phyloP scores from a whole-genome alignment of 2,329 filamentous ascomycete genomes.

The Blumeria graminis region DNA sequence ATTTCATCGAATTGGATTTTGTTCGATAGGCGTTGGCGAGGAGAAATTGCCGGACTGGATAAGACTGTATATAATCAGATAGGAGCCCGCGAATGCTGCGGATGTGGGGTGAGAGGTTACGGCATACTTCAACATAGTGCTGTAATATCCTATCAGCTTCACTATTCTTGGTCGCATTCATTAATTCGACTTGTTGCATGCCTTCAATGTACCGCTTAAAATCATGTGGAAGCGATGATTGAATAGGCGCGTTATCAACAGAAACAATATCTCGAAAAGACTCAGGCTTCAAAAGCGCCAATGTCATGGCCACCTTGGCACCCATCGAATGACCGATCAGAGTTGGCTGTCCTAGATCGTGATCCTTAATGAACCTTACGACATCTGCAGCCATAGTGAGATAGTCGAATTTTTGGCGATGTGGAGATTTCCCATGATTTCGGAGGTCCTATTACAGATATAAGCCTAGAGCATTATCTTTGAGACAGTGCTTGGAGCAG shows the following conservation, averaged over 20 bases:
- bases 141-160: slow-evolving; percentile 63
- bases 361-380: slow-evolving; percentile 47
- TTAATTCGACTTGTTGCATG: slow-evolving; percentile 60
- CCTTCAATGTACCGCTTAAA: slow-evolving; percentile 63
- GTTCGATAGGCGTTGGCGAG: slow-evolving; percentile 57
- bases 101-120: not conserved
- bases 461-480: not conserved
- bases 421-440: slow-evolving; percentile 82
- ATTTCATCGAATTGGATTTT: slow-evolving; percentile 31
- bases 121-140: slow-evolving; percentile 40
- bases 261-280: slow-evolving; percentile 48
- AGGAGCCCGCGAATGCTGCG: too few relatives aligned
- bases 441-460: slow-evolving; percentile 42
- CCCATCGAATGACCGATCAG: slow-evolving; percentile 95
- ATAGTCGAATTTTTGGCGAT: slow-evolving; percentile 57
- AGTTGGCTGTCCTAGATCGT: slow-evolving; percentile 44
- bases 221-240: slow-evolving; percentile 46
- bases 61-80: slow-evolving; percentile 20
- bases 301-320: slow-evolving; percentile 75
- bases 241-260: slow-evolving; percentile 81
- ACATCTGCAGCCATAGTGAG: slow-evolving; percentile 62
- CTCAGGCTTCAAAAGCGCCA: slow-evolving; percentile 48
- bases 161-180: slow-evolving; percentile 38
- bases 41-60: slow-evolving; percentile 72
- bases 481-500: not conserved